phyloP scores from a whole-genome alignment of 306 rosid species.

The Malus asiatica region DNA sequence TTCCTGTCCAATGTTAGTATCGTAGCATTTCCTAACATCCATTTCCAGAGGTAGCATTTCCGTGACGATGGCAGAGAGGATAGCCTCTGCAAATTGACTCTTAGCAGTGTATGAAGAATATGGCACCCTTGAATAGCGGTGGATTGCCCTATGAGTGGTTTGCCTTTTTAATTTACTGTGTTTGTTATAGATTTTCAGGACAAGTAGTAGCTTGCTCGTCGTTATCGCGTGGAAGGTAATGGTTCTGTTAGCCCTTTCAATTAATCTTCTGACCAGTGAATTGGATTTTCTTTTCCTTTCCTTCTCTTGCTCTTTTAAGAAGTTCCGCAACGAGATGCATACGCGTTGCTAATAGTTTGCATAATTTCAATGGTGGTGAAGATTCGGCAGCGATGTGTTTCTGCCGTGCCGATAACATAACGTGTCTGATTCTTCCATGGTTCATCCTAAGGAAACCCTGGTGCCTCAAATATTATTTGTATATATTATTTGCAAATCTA shows the following conservation, averaged over 20 bases:
- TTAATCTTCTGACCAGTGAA: neutral
- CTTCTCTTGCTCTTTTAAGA: neutral
- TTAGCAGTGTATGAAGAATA: conserved; percentile 13
- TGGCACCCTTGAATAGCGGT: conserved; percentile 17
- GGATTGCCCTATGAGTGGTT: neutral
- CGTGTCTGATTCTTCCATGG: too few species aligned
- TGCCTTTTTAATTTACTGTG: conserved; percentile 1
- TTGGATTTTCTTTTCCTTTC: neutral
- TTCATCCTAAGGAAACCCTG: too few species aligned
- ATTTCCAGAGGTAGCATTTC: conserved; percentile 17
- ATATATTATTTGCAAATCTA: too few species aligned
- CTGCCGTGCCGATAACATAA: too few species aligned
- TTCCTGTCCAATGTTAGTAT: conserved; percentile 14
- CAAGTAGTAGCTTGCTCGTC: neutral
- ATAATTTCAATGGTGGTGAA: neutral
- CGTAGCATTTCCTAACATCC: conserved; percentile 10
- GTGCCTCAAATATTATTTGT: too few species aligned
- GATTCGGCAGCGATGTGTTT: neutral
- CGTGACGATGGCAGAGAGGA: conserved; percentile 8
- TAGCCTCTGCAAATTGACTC: conserved; percentile 12
- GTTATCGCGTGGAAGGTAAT: neutral
- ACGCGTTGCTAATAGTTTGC: neutral
- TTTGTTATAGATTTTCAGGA: neutral
- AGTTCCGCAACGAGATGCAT: neutral
- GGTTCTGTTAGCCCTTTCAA: neutral